Percentiles rank a stretch among this genome's conserved stretches.
Conservation (phyloP, 2,329 filamentous ascomycete genomes). For the Verticillium klebahnii region DNA sequence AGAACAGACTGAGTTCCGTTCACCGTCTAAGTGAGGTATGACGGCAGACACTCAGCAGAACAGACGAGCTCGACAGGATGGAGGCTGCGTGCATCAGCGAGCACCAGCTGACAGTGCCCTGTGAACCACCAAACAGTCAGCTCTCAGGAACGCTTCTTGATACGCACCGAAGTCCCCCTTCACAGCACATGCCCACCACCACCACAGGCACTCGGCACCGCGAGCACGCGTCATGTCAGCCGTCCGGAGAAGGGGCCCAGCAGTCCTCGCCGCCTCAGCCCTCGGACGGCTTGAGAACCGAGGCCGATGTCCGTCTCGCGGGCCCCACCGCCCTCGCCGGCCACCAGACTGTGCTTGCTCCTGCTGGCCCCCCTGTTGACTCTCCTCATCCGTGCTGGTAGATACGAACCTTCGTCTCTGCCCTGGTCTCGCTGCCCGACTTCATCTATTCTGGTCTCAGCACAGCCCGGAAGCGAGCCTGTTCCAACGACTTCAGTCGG, state of each 20-base stretch:
- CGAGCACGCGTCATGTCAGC: neutral
- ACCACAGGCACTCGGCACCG: neutral
- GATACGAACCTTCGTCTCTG: neutral
- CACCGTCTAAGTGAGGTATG: no score
- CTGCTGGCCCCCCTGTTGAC: neutral
- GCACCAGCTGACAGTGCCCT: no score
- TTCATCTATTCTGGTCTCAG: neutral
- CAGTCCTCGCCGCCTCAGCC: neutral
- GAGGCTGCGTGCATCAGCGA: no score
- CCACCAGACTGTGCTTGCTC: neutral
- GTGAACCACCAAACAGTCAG: no score
- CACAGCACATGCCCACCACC: no score
- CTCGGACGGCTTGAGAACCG: no score
- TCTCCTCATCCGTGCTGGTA: neutral
- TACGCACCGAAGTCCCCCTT: no score
- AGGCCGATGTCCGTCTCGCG: neutral
- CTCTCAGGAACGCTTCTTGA: no score
- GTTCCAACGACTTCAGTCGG: neutral
- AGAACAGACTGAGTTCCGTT: no score
- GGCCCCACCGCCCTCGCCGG: neutral
- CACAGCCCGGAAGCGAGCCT: neutral
- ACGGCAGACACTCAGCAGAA: no score
- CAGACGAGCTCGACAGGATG: no score
- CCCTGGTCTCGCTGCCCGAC: neutral
- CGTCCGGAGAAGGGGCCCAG: neutral